Evolutionary conservation across 345 rosid species (phyloP).

Genomic region (Populus tremula): DNA sequence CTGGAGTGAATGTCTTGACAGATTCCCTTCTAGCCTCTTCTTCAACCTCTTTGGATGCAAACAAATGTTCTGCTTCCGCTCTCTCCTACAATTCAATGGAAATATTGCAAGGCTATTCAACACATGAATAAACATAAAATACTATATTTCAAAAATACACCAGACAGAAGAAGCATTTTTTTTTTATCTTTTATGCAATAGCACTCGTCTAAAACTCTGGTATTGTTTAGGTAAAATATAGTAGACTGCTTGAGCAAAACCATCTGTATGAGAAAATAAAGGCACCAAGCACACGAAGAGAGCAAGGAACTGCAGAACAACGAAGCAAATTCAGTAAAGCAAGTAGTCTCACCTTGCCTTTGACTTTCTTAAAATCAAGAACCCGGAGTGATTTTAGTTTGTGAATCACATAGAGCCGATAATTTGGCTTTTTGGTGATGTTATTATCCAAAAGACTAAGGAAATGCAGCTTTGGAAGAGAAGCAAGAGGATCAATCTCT

Average conservation of each 20-base stretch:
- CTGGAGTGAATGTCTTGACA: slow-evolving; percentile 48
- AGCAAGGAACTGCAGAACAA: background rate
- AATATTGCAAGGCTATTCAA: background rate
- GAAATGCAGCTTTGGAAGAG: slow-evolving; percentile 80
- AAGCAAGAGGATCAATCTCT: slow-evolving; percentile 93
- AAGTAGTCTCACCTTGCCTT: slow-evolving; percentile 63
- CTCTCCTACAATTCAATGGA: slow-evolving; percentile 72
- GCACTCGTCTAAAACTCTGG: background rate
- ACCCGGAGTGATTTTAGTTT: slow-evolving; percentile 82
- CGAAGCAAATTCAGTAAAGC: background rate
- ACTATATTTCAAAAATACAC: background rate
- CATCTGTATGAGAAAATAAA: background rate
- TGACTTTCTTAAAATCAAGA: slow-evolving; percentile 93
- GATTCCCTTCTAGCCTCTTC: slow-evolving; percentile 74
- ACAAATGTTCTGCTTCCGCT: slow-evolving; percentile 73
- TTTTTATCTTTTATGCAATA: background rate
- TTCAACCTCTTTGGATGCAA: slow-evolving; percentile 87
- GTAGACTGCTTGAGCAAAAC: background rate
- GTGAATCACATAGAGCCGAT: slow-evolving; percentile 87
- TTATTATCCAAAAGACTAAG: slow-evolving; percentile 91
- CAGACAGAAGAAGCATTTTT: background rate
- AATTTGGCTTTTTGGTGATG: slow-evolving; percentile 85
- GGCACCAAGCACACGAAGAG: background rate
- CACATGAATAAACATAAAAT: background rate
- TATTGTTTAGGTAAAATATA: background rate